phyloP scores from a whole-genome alignment of 495 filamentous ascomycete species.

The Hyaloscypha variabilis region DNA sequence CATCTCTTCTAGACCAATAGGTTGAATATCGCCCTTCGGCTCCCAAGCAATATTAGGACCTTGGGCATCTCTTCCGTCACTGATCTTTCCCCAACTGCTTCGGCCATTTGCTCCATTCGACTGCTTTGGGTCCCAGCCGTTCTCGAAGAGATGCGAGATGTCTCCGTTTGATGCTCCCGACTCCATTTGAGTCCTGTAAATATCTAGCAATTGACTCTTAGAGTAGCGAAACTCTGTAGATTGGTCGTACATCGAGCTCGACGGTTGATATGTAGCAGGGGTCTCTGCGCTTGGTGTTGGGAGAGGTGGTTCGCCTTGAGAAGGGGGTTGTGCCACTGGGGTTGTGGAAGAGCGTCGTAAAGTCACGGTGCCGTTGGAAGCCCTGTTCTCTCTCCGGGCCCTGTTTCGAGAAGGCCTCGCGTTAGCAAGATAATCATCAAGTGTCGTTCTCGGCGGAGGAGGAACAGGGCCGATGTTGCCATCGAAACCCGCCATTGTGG shows the following conservation, averaged over 20 bases:
- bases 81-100: conserved; percentile 72
- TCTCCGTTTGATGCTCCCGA: conserved; percentile 61
- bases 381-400: conserved; percentile 33
- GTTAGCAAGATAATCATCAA: not conserved
- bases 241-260: conserved; percentile 33
- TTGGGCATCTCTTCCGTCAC: conserved; percentile 50
- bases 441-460: not conserved
- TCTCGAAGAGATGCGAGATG: conserved; percentile 66
- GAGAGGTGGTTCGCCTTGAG: conserved; percentile 34
- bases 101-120: conserved; percentile 62
- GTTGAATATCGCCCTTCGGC: conserved; percentile 67
- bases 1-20: conserved; percentile 76
- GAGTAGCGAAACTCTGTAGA: conserved; percentile 71
- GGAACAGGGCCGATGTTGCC: not conserved
- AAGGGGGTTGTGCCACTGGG: conserved; percentile 58
- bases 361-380: conserved; percentile 53
- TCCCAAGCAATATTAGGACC: conserved; percentile 93
- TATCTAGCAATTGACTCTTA: conserved; percentile 78
- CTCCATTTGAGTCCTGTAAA: conserved; percentile 66
- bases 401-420: conserved; percentile 25
- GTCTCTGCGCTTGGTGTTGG: conserved; percentile 17
- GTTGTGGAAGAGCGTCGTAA: conserved; percentile 78
- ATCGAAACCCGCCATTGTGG: not conserved
- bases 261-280: conserved; percentile 45
- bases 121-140: conserved; percentile 74